Evolutionary conservation across 495 filamentous ascomycete species (phyloP).

Genomic region (Tuber umbilicatum): DNA sequence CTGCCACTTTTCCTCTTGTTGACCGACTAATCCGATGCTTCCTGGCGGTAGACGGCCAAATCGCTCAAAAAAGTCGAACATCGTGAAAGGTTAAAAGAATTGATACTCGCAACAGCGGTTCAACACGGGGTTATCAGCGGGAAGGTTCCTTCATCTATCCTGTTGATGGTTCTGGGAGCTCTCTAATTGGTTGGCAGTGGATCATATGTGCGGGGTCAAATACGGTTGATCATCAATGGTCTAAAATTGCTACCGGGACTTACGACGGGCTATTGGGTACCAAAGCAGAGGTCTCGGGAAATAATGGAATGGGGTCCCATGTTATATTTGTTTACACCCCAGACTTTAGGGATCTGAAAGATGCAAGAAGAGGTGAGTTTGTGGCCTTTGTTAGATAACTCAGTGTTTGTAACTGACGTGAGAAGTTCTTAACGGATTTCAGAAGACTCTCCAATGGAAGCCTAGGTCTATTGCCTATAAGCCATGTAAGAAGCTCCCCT

Average conservation of each 20-base stretch:
- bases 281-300: constrained; percentile 62
- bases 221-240: constrained; percentile 60
- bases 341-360: constrained; percentile 61
- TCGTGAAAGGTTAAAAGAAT: constrained; percentile 39
- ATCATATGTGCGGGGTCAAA: constrained; percentile 63
- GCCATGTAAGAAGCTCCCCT: constrained; percentile 46
- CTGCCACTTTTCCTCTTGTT: neutral
- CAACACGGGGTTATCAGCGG: constrained; percentile 6
- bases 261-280: constrained; percentile 59
- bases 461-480: constrained; percentile 64
- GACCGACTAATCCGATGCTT: constrained; percentile 46
- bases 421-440: constrained; percentile 46
- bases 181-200: constrained; percentile 49
- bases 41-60: constrained; percentile 41
- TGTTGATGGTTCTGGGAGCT: neutral
- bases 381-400: neutral
- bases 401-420: neutral
- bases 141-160: constrained; percentile 10
- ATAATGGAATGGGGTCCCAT: constrained; percentile 40
- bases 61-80: constrained; percentile 46
- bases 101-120: constrained; percentile 11
- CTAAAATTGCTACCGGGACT: constrained; percentile 55
- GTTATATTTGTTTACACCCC: constrained; percentile 72
- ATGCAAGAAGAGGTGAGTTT: constrained; percentile 59
- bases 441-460: constrained; percentile 54